phyloP scores from a whole-genome alignment of 768 basidiomycete species.

The Daedaleopsis sinensis region DNA sequence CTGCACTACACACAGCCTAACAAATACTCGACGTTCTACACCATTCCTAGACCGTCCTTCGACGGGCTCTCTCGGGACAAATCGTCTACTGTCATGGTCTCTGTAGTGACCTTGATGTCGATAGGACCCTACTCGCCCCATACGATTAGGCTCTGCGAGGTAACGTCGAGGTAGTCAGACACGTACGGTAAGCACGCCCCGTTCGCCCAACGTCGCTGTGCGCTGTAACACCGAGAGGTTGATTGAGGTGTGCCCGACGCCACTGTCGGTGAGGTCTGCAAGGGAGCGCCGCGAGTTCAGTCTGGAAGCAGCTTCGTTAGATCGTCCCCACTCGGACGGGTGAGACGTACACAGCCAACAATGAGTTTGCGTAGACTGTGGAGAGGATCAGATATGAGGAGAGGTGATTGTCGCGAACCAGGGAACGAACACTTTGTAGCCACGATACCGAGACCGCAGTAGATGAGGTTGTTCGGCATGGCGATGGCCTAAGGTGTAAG shows the following conservation, averaged over 20 bases:
- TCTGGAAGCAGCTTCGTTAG: background rate
- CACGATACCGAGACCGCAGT: conserved; percentile 10
- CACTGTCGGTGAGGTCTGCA: background rate
- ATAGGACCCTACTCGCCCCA: background rate
- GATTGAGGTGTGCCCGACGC: background rate
- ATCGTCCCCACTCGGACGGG: background rate
- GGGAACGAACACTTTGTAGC: conserved; percentile 10
- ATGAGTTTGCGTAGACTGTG: conserved; percentile 16
- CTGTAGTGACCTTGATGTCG: background rate
- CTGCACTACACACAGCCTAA: too few species aligned
- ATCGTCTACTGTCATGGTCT: background rate
- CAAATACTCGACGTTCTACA: background rate
- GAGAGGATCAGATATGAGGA: background rate
- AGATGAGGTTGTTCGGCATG: conserved; percentile 18
- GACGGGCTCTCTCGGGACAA: background rate
- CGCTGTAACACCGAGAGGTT: background rate
- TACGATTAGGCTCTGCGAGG: background rate
- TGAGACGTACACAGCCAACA: conserved; percentile 15
- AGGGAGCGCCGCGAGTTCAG: conserved; percentile 3
- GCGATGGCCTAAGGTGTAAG: conserved; percentile 9
- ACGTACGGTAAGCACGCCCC: too few species aligned
- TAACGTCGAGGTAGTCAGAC: too few species aligned
- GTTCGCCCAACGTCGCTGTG: background rate
- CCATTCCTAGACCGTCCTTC: background rate
- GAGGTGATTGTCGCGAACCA: too few species aligned